Base-by-base conservation (phyloP, 306 rosid species). In the Dryas alaskensis region DNA sequence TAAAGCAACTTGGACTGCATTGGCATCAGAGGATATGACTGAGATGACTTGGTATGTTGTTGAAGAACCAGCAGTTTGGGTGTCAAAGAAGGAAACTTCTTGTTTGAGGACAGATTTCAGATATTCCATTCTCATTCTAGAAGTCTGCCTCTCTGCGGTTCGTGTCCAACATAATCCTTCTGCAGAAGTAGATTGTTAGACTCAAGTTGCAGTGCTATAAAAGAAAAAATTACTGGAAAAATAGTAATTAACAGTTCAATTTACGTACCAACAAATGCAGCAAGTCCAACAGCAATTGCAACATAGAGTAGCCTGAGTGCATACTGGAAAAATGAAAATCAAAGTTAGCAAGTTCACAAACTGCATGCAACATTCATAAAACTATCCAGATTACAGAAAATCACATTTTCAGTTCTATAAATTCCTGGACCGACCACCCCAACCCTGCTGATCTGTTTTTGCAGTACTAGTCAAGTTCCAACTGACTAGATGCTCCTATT, bases 131-230 rank as follows among this genome's bases (percentile, higher is more conserved):
- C 93, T 85, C 91, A 91, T 91, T 86, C 83, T 79, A 3, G 97
- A 88, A 53, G 94, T 87, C 77, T 93, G 98, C 76, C 97, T 91
- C 84, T 93, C 92, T 0, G 97, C 91, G 14, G 96, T 93, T 81
- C 96, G 84, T 72, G 96, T 73, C 96, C 98, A 89, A 75, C 98
- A 93, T 65, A 86, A 44, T 69, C 92, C 97, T 81, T 91, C 96
- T 93, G 96, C 82, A 82, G 40, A 72, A 60, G 63, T 62, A 10
- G 7, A 43, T 19, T 12, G 47, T 4, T 10, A 7, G 45, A 60
- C 12, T 45, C 7, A 37, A 60, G 12, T 11, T 60, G 44, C 17
- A 60, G 44, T 27, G 31, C 2, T 27, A 27, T 0, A 27, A 27
- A 27, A 27, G 60, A 31, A 25, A 11, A 31, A 27, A 27, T 27